Evolutionary conservation across 1,284 basidiomycete genomes (phyloP).

Genomic region (Apiotrichum gamsii): DNA sequence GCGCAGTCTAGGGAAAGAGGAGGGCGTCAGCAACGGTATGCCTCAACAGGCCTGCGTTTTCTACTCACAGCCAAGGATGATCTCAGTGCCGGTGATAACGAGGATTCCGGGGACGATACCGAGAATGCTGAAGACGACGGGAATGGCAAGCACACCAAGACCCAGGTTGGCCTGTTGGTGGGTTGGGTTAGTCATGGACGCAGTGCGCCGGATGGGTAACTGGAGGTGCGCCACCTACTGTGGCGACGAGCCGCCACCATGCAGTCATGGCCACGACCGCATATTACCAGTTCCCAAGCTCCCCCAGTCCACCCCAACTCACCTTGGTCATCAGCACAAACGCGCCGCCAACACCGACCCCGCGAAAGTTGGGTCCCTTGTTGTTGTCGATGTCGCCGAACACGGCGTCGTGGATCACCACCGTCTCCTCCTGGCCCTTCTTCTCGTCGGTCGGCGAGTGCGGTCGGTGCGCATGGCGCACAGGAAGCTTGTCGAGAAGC

Average conservation of each 20-base stretch:
- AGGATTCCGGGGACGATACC: constrained; percentile 35
- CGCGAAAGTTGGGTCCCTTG: constrained; percentile 25
- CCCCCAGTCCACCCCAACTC: no score
- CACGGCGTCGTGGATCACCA: constrained; percentile 21
- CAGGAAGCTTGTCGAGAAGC: no score
- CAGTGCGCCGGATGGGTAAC: no score
- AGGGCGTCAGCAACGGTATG: no score
- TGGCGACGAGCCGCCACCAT: no score
- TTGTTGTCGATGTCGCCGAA: constrained; percentile 22
- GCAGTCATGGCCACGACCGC: neutral
- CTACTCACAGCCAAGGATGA: constrained; percentile 25
- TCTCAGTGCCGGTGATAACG: constrained; percentile 24
- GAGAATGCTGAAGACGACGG: constrained; percentile 26
- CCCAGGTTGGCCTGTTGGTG: constrained; percentile 28
- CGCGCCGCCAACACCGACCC: constrained; percentile 12
- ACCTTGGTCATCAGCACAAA: constrained; percentile 26
- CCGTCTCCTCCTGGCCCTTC: neutral
- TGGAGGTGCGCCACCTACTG: no score
- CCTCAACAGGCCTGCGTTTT: neutral
- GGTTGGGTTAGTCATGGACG: no score
- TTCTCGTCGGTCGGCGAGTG: no score
- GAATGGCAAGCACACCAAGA: constrained; percentile 33
- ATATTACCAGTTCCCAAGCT: neutral
- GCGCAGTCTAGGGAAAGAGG: no score
- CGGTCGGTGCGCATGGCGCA: no score